Conservation (phyloP, 345 rosid species). For the Rhizophora apiculata region DNA sequence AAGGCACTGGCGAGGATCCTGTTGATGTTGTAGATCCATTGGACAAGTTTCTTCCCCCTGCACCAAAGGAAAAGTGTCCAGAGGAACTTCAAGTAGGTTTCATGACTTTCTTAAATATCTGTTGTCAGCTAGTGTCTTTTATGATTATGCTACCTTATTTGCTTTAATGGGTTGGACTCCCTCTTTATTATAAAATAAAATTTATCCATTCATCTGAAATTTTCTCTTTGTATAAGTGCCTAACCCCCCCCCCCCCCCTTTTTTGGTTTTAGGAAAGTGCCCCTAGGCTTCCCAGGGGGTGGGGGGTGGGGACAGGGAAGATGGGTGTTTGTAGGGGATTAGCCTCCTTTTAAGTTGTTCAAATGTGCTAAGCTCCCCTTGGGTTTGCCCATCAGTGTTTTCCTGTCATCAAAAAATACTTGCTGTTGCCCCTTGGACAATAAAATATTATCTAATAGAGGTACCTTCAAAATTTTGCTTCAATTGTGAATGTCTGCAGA, state of each 20-base stretch:
- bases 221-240: background rate
- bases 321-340: background rate
- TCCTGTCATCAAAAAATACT: too few species aligned
- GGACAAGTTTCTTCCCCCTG: conserved; percentile 69
- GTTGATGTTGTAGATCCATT: conserved; percentile 49
- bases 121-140: background rate
- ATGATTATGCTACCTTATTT: background rate
- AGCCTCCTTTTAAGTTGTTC: background rate
- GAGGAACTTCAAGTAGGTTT: conserved; percentile 77
- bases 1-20: conserved; percentile 31
- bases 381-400: too few species aligned
- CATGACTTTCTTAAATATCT: background rate
- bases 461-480: too few species aligned
- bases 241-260: too few species aligned
- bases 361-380: background rate
- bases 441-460: too few species aligned
- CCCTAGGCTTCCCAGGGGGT: too few species aligned
- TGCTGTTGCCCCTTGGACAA: too few species aligned
- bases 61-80: conserved; percentile 62
- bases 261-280: too few species aligned
- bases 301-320: too few species aligned
- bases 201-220: too few species aligned
- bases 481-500: too few species aligned
- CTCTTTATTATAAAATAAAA: background rate
- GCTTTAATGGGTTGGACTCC: background rate